These are phyloP conservation scores for Rosa chinensis DNA, from an alignment of 306 rosid genomes.

Conservation along the genomic window DNA sequence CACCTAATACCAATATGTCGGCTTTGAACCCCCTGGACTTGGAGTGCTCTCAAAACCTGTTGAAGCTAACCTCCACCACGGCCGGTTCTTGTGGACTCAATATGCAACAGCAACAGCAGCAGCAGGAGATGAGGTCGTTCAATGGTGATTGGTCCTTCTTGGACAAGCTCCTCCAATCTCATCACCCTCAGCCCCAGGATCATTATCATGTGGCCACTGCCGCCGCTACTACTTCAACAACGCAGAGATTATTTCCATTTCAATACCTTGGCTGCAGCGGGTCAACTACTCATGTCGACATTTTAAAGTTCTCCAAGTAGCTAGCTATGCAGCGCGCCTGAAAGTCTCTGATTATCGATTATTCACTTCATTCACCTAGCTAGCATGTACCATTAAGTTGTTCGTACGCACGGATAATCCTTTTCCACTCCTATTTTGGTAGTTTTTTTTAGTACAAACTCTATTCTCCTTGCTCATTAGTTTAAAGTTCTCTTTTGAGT, in stretches of 20 bases:
- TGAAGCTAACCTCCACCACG: slow-evolving; percentile 51
- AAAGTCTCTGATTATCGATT: neutral
- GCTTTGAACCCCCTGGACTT: slow-evolving; percentile 49
- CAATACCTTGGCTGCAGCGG: slow-evolving; percentile 66
- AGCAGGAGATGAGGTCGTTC: slow-evolving; percentile 31
- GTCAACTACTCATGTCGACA: slow-evolving; percentile 29
- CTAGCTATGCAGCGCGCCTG: neutral
- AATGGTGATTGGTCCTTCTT: slow-evolving; percentile 91
- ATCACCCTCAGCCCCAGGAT: slow-evolving; percentile 24
- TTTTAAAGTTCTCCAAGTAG: slow-evolving; percentile 67
- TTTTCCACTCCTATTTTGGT: slow-evolving; percentile 13
- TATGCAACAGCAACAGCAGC: neutral
- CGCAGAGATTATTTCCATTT: slow-evolving; percentile 69
- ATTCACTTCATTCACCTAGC: neutral
- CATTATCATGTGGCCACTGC: slow-evolving; percentile 21
- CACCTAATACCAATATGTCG: slow-evolving; percentile 5
- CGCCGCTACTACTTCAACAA: slow-evolving; percentile 33
- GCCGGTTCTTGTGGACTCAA: slow-evolving; percentile 3
- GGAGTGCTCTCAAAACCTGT: slow-evolving; percentile 64
- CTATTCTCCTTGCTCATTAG: slow-evolving; percentile 1
- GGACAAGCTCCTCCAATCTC: slow-evolving; percentile 76
- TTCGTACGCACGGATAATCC: slow-evolving; percentile 1
- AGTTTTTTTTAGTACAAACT: slow-evolving; percentile 2
- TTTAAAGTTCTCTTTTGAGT: slow-evolving; percentile 8
- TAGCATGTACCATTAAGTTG: slow-evolving; percentile 4